Evolutionary conservation across 805 yeast genomes (phyloP), one percentile per base, ranked within the genome.

Genomic region (Vanderwaltozyma tropicalis): DNA sequence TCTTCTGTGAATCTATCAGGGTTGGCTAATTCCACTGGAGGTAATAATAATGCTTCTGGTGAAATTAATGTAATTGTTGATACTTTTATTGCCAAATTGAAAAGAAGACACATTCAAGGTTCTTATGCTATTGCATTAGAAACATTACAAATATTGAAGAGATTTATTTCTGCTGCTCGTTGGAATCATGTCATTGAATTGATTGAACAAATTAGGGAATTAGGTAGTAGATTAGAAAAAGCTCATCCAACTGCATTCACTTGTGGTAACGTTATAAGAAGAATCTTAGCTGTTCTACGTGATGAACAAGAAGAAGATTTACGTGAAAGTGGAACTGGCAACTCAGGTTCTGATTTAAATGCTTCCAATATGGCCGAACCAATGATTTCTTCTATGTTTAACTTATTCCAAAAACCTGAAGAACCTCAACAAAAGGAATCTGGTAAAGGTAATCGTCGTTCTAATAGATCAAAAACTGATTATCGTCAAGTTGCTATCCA

Each of bases 221-320:
- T 88, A 15, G 98, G 97, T 8, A 65, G 66, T 28, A 63, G 71
- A 24, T 63, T 92, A 34, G 75, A 76, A 28, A 73, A 70, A 18
- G 95, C 96, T 3, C 92, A 84, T 53, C 96, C 97, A 7, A 72
- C 85, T 45, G 94, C 88, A 50, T 78, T 87, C 48, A 74, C 87
- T 3, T 76, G 88, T 39, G 97, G 97, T 9, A 92, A 92, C 57
- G 80, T 92, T 28, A 81, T 89, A 14, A 74, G 97, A 57, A 72
- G 98, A 55, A 88, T 89, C 1, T 66, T 92, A 45, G 87, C 94
- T 1, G 64, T 84, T 38, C 77, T 89, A 35, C 69, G 97, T 49
- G 97, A 92, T 49, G 96, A 88, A 57, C 72, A 80, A 22, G 85
- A 74, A 42, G 78, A 74, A 34, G 65, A 61, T 31, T 56, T 60